phyloP scores from a whole-genome alignment of 768 basidiomycete genomes.

The Pleurotus tuoliensis region DNA sequence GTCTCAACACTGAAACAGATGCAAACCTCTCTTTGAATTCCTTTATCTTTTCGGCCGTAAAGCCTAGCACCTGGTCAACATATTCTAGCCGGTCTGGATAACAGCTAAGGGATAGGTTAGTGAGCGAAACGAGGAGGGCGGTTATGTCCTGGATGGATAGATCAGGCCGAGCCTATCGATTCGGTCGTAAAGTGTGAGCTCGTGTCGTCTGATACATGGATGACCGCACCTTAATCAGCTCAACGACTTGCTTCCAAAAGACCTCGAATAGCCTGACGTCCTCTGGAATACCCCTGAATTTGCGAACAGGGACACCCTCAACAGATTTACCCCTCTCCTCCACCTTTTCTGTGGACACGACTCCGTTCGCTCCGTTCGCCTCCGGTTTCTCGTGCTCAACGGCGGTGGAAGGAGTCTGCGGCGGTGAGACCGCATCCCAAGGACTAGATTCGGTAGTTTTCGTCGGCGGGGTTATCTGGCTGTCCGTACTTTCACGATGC shows the following conservation, averaged over 20 bases:
- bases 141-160: conserved; percentile 97
- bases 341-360: conserved; percentile 19
- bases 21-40: conserved; percentile 77
- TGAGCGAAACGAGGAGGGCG: conserved; percentile 90
- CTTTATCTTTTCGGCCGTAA: conserved; percentile 81
- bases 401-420: conserved; percentile 26
- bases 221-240: conserved; percentile 83
- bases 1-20: no score
- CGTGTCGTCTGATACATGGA: background rate
- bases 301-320: conserved; percentile 55
- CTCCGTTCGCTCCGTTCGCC: conserved; percentile 18
- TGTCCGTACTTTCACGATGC: conserved; percentile 44
- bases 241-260: conserved; percentile 98
- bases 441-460: conserved; percentile 32
- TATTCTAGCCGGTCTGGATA: conserved; percentile 97
- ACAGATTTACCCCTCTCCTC: conserved; percentile 57
- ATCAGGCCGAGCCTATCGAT: conserved; percentile 84
- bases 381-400: conserved; percentile 13
- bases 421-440: conserved; percentile 35
- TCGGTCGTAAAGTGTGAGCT: conserved; percentile 5
- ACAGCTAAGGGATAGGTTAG: conserved; percentile 92
- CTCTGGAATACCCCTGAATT: conserved; percentile 94
- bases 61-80: conserved; percentile 91
- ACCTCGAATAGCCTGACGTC: conserved; percentile 96
- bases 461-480: conserved; percentile 28